Base-by-base conservation (phyloP, 805 yeast genomes). In the Pichia eremophila region DNA sequence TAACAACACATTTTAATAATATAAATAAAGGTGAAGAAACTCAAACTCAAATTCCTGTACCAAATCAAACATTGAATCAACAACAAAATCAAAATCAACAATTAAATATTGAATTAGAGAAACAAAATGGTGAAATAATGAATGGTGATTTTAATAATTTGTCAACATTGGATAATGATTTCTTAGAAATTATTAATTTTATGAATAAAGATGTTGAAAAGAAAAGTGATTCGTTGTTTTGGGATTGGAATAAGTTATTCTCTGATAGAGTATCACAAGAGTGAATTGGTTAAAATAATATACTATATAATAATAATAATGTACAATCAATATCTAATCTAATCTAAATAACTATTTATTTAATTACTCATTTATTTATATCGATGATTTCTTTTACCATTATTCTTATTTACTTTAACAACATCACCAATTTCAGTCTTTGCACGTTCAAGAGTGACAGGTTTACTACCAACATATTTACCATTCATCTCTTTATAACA, bases 401-500 rank as follows among this genome's bases (percentile, higher is more conserved):
- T 39, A 14, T 40, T 19, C 25, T 22, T 41, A 14, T 29, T 25
- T 14, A 49, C 46, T n/a, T 40, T 42, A 22, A 42, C 40, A 18
- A 48, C 43, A 12, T 42, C 46, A 7, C 51, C 53, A 1, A 70
- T 68, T 47, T 67, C 66, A 8, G 74, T 62, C 50, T 71, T 78
- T 0, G 91, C 90, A 50, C 80, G 68, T 60, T 81, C 80, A 60
- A 85, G 64, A 48, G 75, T 81, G 28, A 85, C 78, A 0, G 93
- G 93, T 56, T 81, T 81, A 55, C 72, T 76, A 1, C 93, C 95
- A 43, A 85, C 73, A 54, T 81, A 83, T 57, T 83, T 82, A 27
- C 87, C 86, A 58, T 85, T 81, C 80, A 83, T 75, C 56, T 81
- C 86, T 58, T 78, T 81, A 63, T 81, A 85, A 3, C 90, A 88